Evolutionary conservation across 108 stramenopile species (phyloP), one percentile per base, ranked within the genome.

Genomic region (Fragilaria crotonensis): DNA sequence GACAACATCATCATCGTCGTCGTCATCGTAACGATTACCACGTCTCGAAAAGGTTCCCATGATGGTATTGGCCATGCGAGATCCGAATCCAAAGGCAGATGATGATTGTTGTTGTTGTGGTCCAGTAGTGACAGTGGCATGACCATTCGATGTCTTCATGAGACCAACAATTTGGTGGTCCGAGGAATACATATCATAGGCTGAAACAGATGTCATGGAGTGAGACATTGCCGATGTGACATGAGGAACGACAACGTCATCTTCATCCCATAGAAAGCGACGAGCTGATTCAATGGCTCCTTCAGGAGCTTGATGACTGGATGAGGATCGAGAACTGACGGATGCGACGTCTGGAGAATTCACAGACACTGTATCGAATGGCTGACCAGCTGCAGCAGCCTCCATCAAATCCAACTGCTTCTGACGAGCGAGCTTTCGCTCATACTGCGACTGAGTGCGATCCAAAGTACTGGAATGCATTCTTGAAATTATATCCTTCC

Each of bases 361-460:
- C 14, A 41, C 36, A 41, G 36, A 7, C 7, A 7, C 36, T 11
- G 36, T 7, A 11, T 11, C 7, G 14, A 11, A 41, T 7, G 14
- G 11, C 7, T 14, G 36, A 41, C 36, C 36, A 41, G 36, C 36
- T 14, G 65, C 65, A 30, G 57, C 65, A 11, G 57, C 57, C 51
- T 66, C 65, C 65, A 66, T 66, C 48, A 66, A 29, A 20, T 66
- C 57, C 48, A 66, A 22, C 30, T 58, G 57, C 30, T 54, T 44
- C 30, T 66, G 65, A 36, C 65, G 65, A 25, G 65, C 65, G 2
- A 47, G 2, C 21, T 57, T 58, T n/a, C 65, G 65, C 48, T 66
- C 57, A 30, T 41, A 44, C 47, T 54, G 53, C 25, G 54, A 56
- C 62, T 63, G 46, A 32, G 51, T 52, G 25, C 25, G 21, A 23